Base-by-base conservation (phyloP, 73 alveolate species). In the Uronychia binucleata region DNA sequence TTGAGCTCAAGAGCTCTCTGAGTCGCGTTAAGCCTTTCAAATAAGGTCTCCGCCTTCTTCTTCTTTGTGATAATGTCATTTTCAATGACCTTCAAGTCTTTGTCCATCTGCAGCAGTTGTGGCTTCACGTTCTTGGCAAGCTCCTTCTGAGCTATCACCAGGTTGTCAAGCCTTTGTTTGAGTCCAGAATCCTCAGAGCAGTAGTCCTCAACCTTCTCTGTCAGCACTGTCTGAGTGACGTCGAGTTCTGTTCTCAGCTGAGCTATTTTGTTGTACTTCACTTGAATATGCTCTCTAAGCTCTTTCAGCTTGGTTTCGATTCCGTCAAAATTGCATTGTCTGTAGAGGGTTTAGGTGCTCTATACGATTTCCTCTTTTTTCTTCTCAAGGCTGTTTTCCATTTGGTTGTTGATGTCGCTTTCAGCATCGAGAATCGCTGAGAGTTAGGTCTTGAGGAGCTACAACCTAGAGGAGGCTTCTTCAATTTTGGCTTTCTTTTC, bases 1-100 rank as follows among this genome's bases (percentile, higher is more conserved):
- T 60, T 78, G 1, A 79, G 77, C 1, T 85, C 74, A 29, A 81
- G 75, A 33, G 74, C n/a, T 59, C 57, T 33, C 30, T 58, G 28
- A 30, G 79, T 29, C 30, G 19, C 57, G 0, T 30, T 28, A 28
- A 82, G 30, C 59, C 74, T 88, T 29, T 88, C 94, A 34, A 76
- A 88, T 0, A 88, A 26, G 28, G 85, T 59, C 46, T 88, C 94
- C 33, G 81, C 80, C 60, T 88, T 88, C 86, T 74, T 88, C 32
- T 78, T 46, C 19, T 76, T 81, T 8, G 78, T 29, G 46, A 57
- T 78, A 32, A 88, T 88, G 32, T 88, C 83, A 33, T 32, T 33
- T 11, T 30, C 78, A 1, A 88, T 74, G 58, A 83, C 91, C 29
- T 88, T 88, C n/a, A 88, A 31, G 46, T 88, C 94, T 28, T 80